phyloP scores from a whole-genome alignment of 108 stramenopile genomes.

The Chaetoceros tenuissimus region DNA sequence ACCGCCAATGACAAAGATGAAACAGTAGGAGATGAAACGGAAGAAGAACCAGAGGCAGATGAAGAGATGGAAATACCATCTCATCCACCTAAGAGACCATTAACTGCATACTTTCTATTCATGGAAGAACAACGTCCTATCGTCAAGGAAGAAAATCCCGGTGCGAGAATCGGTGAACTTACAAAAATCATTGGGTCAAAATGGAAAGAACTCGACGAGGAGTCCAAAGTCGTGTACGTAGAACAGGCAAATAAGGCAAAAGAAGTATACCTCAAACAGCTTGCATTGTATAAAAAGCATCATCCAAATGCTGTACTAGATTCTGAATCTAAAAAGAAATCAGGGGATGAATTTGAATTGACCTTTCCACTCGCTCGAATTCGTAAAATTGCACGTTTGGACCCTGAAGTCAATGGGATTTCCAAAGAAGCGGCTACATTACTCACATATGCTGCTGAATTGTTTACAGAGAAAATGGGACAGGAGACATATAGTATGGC shows the following conservation, averaged over 20 bases:
- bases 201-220: constrained; percentile 36
- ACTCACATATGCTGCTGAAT: constrained; percentile 74
- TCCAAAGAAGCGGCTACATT: constrained; percentile 75
- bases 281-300: constrained; percentile 1
- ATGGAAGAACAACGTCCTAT: constrained; percentile 56
- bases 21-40: too few relatives aligned
- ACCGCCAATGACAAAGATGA: too few relatives aligned
- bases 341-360: constrained; percentile 7
- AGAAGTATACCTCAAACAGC: constrained; percentile 14
- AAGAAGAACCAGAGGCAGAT: too few relatives aligned
- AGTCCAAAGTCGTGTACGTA: constrained; percentile 54
- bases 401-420: constrained; percentile 73
- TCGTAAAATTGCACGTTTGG: constrained; percentile 83
- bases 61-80: too few relatives aligned
- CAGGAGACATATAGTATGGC: constrained; percentile 55
- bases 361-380: constrained; percentile 69
- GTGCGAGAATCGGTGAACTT: constrained; percentile 49
- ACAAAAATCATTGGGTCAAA: constrained; percentile 47
- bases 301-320: background rate
- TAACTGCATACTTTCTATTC: constrained; percentile 84
- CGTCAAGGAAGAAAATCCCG: constrained; percentile 57
- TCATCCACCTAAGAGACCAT: constrained; percentile 48
- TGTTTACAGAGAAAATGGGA: constrained; percentile 55
- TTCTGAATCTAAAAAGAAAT: background rate
- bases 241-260: constrained; percentile 43